phyloP scores from a whole-genome alignment of 2,329 filamentous ascomycete species.

The Chrysoporthe cubensis region DNA sequence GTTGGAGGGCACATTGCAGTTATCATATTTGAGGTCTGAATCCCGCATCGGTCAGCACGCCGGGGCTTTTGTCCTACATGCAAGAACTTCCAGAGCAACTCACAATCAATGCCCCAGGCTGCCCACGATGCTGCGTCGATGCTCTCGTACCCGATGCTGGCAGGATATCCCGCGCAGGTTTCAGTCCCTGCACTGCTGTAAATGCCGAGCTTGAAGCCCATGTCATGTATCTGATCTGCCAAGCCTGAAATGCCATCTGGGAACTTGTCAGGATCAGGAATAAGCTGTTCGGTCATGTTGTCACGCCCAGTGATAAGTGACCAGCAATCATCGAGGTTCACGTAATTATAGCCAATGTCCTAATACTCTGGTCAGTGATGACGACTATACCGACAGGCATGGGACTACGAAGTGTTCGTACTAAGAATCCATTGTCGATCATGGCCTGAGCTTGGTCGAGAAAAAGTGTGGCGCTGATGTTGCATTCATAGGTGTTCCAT shows the following conservation, averaged over 20 bases:
- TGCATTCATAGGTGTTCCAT: conserved; percentile 19
- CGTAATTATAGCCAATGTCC: conserved; percentile 17
- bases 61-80: not conserved
- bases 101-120: conserved; percentile 21
- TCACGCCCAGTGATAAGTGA: conserved; percentile 16
- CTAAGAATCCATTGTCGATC: conserved; percentile 12
- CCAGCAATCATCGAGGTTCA: conserved; percentile 23
- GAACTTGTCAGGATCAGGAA: conserved; percentile 13
- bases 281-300: not conserved
- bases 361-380: not conserved
- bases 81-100: not conserved
- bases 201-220: conserved; percentile 17
- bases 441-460: conserved; percentile 17
- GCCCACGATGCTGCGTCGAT: conserved; percentile 18
- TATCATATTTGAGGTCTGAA: conserved; percentile 23
- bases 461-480: conserved; percentile 15
- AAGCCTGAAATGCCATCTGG: conserved; percentile 17
- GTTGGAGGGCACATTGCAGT: conserved; percentile 15
- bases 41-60: not conserved
- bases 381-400: too few species aligned
- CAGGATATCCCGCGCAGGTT: conserved; percentile 21
- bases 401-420: not conserved
- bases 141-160: conserved; percentile 20
- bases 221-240: conserved; percentile 15
- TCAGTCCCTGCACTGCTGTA: conserved; percentile 19